These are phyloP conservation scores for Leccinum boreale DNA, from an alignment of 768 basidiomycete genomes.

Conservation along the genomic window DNA sequence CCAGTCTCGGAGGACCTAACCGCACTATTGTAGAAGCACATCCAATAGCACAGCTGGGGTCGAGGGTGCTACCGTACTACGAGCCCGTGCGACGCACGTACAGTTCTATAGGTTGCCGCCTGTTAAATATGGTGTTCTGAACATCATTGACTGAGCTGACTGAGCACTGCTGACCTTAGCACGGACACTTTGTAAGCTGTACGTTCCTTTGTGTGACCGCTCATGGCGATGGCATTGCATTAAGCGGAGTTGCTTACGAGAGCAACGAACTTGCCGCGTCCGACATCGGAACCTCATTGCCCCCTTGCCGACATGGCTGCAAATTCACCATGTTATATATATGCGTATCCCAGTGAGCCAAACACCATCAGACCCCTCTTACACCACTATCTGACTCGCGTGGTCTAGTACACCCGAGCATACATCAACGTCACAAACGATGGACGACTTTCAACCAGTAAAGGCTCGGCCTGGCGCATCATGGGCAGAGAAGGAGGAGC, in stretches of 20 bases:
- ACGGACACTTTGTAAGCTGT: slow-evolving; percentile 1
- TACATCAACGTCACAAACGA: neutral
- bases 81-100: neutral
- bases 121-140: neutral
- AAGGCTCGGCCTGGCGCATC: slow-evolving; percentile 44
- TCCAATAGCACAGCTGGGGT: neutral
- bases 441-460: slow-evolving; percentile 4
- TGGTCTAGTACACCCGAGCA: neutral
- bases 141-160: neutral
- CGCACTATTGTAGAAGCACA: neutral
- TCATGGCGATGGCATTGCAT: neutral
- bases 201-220: neutral
- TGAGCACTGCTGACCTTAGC: neutral
- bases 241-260: neutral
- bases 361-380: neutral
- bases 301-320: neutral
- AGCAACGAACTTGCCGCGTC: neutral
- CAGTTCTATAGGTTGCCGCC: neutral
- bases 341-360: neutral
- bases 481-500: slow-evolving; percentile 54
- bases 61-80: neutral
- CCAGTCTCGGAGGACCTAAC: neutral
- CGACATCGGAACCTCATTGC: neutral
- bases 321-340: neutral
- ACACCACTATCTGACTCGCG: neutral